Conservation (phyloP, 2,329 filamentous ascomycete species). For the Karstenula rhodostoma region DNA sequence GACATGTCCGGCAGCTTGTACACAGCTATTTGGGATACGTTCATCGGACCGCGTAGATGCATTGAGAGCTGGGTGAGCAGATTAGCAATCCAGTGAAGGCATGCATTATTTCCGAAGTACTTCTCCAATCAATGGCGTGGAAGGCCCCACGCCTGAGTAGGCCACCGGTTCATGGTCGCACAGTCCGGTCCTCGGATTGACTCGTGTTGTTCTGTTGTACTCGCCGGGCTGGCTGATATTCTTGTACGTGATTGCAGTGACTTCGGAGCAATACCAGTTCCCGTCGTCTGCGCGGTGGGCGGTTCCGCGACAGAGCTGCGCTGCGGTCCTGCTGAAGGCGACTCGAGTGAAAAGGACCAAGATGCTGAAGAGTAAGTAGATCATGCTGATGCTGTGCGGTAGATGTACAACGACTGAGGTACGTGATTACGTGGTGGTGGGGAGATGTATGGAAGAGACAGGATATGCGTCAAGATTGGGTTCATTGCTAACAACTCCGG, state of each 20-base stretch:
- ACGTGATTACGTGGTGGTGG: neutral
- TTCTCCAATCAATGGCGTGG: constrained; percentile 75
- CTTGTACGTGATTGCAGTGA: constrained; percentile 72
- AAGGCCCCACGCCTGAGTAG: constrained; percentile 67
- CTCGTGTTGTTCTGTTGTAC: constrained; percentile 70
- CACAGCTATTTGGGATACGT: constrained; percentile 72
- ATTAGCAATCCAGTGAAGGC: constrained; percentile 10
- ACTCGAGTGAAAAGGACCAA: constrained; percentile 21
- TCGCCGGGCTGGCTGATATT: constrained; percentile 67
- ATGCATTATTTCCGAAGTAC: constrained; percentile 56
- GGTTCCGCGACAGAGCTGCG: constrained; percentile 45
- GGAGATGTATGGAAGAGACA: neutral
- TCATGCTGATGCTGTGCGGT: constrained; percentile 29
- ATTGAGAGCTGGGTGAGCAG: constrained; percentile 67
- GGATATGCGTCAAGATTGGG: neutral
- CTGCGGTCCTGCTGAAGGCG: constrained; percentile 35
- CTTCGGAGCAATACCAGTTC: constrained; percentile 72
- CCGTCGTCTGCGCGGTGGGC: constrained; percentile 51
- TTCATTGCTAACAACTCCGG: constrained; percentile 2
- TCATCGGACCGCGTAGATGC: constrained; percentile 75
- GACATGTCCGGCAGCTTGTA: constrained; percentile 61
- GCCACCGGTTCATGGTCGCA: constrained; percentile 63
- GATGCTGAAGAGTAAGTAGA: constrained; percentile 24
- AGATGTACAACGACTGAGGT: neutral
- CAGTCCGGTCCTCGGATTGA: constrained; percentile 63